Base-by-base conservation (phyloP, 371 early-diverging fungal species). In the Mortierella sp. region DNA sequence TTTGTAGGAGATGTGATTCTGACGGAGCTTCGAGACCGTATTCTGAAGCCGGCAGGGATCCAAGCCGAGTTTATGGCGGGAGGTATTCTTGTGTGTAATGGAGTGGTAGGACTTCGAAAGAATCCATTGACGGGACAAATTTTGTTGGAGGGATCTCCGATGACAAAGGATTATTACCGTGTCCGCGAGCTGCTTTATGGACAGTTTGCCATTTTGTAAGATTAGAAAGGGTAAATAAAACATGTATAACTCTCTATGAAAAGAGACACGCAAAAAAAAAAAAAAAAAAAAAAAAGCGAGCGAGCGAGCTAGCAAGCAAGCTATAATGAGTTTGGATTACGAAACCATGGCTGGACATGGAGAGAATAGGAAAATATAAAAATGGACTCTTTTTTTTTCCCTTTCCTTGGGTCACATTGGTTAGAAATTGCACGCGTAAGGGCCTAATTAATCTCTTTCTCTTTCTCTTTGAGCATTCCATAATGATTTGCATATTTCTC, bases 1-100 rank as follows among this genome's bases (percentile, higher is more conserved):
- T 85, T 94, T 64, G 92, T 97, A 5, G 98, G 98, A 15, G 96
- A 97, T 77, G 81, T 95, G 23, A 88, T 89, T 50, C 84, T 98
- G 63, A 91, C 95, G 46, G 92, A 95, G 76, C 90, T 98, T 67
- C 89, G 91, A 55, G 81, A 88, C 16, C 28, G 61, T 47, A 70
- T 91, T 16, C 82, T 97, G 50, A 89, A 88, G 50, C 80, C 82
- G 0, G 90, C 92, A 64, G 97, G 97, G 0, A 91, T 94, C 43
- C 76, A 84, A 5, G 92, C 97, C 15, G 91, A 93, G 66, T 97
- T 98, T 69, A 91, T 88, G 60, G 88, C 89, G 18, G 94, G 94
- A 46, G 95, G 95, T 68, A 88, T 95, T 43, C 81, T 97, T 46
- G 92, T 96, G 0, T 95, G 96, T 66, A 95, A 93, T 82, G 89